phyloP scores from a whole-genome alignment of 1,284 basidiomycete species.

The Ganoderma boninense region DNA sequence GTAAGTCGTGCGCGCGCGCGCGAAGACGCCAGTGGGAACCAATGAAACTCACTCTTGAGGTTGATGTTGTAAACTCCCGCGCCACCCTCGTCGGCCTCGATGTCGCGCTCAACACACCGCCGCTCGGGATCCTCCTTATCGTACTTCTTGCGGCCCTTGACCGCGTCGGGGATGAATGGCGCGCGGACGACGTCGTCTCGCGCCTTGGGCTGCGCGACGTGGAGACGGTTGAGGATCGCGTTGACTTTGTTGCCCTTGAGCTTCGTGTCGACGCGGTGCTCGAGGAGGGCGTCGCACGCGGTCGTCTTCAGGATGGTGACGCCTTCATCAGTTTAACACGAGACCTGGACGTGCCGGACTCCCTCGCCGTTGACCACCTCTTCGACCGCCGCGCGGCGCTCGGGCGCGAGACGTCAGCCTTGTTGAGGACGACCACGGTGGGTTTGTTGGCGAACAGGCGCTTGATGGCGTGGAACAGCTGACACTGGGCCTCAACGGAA shows the following conservation, averaged over 20 bases:
- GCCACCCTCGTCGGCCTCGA: slow-evolving; percentile 86
- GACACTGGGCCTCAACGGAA: slow-evolving; percentile 93
- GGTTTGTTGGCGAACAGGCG: slow-evolving; percentile 94
- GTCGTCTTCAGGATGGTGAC: slow-evolving; percentile 94
- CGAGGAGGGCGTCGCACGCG: slow-evolving; percentile 92
- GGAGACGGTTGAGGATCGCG: slow-evolving; percentile 90
- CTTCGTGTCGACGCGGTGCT: slow-evolving; percentile 92
- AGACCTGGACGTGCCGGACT: slow-evolving; percentile 83
- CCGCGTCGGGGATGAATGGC: slow-evolving; percentile 87
- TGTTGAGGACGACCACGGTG: slow-evolving; percentile 93
- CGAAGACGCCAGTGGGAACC: slow-evolving; percentile 5
- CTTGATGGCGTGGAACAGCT: slow-evolving; percentile 98
- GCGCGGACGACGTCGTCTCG: slow-evolving; percentile 87
- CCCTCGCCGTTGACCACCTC: slow-evolving; percentile 83
- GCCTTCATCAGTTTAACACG: slow-evolving; percentile 94
- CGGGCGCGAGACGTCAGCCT: slow-evolving; percentile 89
- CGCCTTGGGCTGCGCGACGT: slow-evolving; percentile 89
- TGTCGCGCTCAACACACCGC: slow-evolving; percentile 76
- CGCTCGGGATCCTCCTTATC: slow-evolving; percentile 87
- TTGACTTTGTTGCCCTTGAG: slow-evolving; percentile 94
- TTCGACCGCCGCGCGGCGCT: slow-evolving; percentile 81
- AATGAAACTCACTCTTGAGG: slow-evolving; percentile 73
- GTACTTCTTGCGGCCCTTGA: slow-evolving; percentile 82
- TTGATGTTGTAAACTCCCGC: slow-evolving; percentile 92
- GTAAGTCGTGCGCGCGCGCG: slow-evolving; percentile 25